phyloP scores from a whole-genome alignment of 2,329 filamentous ascomycete genomes.

The Alternaria infectoria region DNA sequence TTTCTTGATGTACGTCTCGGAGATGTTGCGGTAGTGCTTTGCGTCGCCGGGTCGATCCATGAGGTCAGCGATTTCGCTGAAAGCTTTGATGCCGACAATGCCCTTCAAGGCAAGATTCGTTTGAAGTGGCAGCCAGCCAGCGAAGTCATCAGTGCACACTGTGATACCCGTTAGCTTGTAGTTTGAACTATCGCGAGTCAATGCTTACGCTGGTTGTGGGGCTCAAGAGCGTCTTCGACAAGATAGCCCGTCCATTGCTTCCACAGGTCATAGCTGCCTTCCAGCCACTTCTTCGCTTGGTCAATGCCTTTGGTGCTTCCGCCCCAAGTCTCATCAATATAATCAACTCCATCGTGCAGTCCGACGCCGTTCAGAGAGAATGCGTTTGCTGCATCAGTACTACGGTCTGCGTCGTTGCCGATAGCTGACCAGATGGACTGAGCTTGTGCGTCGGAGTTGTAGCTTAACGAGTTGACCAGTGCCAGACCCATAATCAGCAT shows the following conservation, averaged over 20 bases:
- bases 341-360: constrained; percentile 57
- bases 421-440: constrained; percentile 65
- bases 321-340: constrained; percentile 69
- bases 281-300: constrained; percentile 69
- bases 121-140: constrained; percentile 77
- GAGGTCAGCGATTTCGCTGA: constrained; percentile 71
- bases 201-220: constrained; percentile 69
- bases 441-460: constrained; percentile 62
- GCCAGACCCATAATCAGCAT: constrained; percentile 85
- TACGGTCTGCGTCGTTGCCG: constrained; percentile 37
- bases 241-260: constrained; percentile 81
- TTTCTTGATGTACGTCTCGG: constrained; percentile 70
- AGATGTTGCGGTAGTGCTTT: constrained; percentile 67
- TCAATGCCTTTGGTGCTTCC: constrained; percentile 60
- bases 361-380: constrained; percentile 60
- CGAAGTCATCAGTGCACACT: constrained; percentile 85
- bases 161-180: constrained; percentile 6
- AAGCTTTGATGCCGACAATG: constrained; percentile 80
- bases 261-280: constrained; percentile 72
- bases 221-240: constrained; percentile 75
- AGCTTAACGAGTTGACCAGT: constrained; percentile 74
- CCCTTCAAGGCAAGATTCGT: constrained; percentile 85
- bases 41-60: constrained; percentile 65
- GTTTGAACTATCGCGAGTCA: neutral
- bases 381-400: constrained; percentile 39